Percentiles rank a stretch among this genome's conserved stretches.
phyloP scores from a whole-genome alignment of 305 asterid species.

The Rubia tinctorum region DNA sequence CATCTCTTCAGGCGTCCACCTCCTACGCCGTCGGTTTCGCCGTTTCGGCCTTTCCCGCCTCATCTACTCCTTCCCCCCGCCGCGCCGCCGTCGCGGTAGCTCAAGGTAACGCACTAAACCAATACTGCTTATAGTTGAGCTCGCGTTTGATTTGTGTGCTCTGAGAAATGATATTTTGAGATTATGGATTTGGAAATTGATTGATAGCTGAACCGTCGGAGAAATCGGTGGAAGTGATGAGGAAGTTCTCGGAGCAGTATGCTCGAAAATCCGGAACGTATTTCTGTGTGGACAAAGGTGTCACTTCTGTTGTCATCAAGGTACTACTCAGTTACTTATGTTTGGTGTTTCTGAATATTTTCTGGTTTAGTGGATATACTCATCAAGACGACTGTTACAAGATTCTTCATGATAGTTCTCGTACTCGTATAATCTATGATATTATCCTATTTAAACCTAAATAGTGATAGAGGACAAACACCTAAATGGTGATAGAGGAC shows the following conservation, averaged over 20 bases:
- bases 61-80: constrained; percentile 28
- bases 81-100: constrained; percentile 36
- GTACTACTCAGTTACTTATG: constrained; percentile 26
- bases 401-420: neutral
- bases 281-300: constrained; percentile 90
- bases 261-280: constrained; percentile 83
- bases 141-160: neutral
- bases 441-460: neutral
- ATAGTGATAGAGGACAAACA: neutral
- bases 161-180: neutral
- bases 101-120: constrained; percentile 32
- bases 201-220: constrained; percentile 82
- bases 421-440: neutral
- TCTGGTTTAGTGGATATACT: neutral
- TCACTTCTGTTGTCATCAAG: constrained; percentile 97
- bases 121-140: neutral
- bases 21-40: constrained; percentile 44
- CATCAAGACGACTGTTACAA: no score
- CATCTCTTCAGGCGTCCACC: constrained; percentile 47
- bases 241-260: constrained; percentile 98
- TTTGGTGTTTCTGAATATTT: neutral
- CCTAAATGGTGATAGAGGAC: neutral
- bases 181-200: constrained; percentile 8
- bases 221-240: constrained; percentile 88
- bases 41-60: constrained; percentile 29